Conservation (phyloP, 169 alveolate genomes). For the Cystoisospora suis region DNA sequence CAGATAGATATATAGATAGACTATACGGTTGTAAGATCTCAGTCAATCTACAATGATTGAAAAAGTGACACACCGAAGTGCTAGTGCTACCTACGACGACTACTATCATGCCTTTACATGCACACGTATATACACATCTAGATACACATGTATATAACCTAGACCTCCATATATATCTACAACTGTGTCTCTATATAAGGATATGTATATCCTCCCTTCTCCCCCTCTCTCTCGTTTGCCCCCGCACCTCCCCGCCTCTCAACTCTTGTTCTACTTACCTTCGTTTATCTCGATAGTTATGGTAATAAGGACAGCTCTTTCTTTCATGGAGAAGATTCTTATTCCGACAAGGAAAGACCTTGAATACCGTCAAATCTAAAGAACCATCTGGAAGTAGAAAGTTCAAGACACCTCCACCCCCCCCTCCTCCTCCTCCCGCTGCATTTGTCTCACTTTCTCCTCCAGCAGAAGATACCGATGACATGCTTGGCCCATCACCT, state of each 20-base stretch:
- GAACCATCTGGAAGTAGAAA: conserved; percentile 45
- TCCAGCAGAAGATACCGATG: background rate
- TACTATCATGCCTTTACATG: too few relatives aligned
- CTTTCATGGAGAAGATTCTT: conserved; percentile 46
- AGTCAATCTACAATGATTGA: too few relatives aligned
- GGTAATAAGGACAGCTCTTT: conserved; percentile 67
- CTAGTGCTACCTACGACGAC: too few relatives aligned
- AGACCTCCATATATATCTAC: too few relatives aligned
- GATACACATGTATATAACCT: too few relatives aligned
- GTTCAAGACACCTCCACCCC: background rate
- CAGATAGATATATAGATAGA: too few relatives aligned
- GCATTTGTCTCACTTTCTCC: background rate
- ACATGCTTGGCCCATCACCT: background rate
- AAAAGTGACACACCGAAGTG: too few relatives aligned
- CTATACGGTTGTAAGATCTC: too few relatives aligned
- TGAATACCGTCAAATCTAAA: conserved; percentile 37
- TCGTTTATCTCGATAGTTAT: conserved; percentile 64
- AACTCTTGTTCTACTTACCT: background rate
- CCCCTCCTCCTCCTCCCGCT: background rate
- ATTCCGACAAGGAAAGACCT: conserved; percentile 55
- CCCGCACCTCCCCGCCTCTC: background rate
- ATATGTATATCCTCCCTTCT: too few relatives aligned
- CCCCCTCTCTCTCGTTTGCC: background rate
- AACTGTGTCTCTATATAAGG: too few relatives aligned
- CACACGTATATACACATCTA: too few relatives aligned